Percentiles rank a stretch among this genome's conserved stretches.
phyloP scores from a whole-genome alignment of 768 basidiomycete genomes.

The Trametes cingulata region DNA sequence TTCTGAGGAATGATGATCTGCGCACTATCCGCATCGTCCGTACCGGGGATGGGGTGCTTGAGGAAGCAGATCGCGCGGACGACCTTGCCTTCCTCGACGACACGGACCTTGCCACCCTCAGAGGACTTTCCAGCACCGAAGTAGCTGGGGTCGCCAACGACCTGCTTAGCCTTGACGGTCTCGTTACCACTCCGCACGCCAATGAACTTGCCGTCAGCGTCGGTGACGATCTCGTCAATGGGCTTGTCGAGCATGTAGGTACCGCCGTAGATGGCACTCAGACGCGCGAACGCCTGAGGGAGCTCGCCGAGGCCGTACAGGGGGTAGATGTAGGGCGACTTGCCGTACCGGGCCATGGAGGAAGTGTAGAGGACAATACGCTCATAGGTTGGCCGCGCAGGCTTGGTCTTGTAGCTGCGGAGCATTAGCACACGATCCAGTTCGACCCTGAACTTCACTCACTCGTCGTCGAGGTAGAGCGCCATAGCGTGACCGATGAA shows the following conservation, averaged over 20 bases:
- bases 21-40: conserved; percentile 91
- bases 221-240: conserved; percentile 88
- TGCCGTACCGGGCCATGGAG: conserved; percentile 98
- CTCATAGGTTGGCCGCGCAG: conserved; percentile 87
- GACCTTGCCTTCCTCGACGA: conserved; percentile 92
- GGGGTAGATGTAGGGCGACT: conserved; percentile 99
- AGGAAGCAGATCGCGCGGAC: conserved; percentile 96
- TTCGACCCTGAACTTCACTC: conserved; percentile 36
- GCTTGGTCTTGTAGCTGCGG: conserved; percentile 85
- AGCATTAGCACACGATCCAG: not conserved
- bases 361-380: conserved; percentile 97
- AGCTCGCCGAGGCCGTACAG: conserved; percentile 98
- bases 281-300: conserved; percentile 96
- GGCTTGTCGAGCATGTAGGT: conserved; percentile 99
- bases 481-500: conserved; percentile 99
- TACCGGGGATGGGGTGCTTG: conserved; percentile 97
- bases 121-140: conserved; percentile 74
- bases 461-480: conserved; percentile 97
- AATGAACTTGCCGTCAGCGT: conserved; percentile 82
- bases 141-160: conserved; percentile 98
- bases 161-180: conserved; percentile 95
- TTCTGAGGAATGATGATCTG: conserved; percentile 99
- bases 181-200: conserved; percentile 90
- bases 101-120: conserved; percentile 78
- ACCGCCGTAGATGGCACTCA: conserved; percentile 98